Evolutionary conservation across 805 yeast genomes (phyloP), one percentile per base, ranked within the genome.

Genomic region (Kluyveromyces starmeri): DNA sequence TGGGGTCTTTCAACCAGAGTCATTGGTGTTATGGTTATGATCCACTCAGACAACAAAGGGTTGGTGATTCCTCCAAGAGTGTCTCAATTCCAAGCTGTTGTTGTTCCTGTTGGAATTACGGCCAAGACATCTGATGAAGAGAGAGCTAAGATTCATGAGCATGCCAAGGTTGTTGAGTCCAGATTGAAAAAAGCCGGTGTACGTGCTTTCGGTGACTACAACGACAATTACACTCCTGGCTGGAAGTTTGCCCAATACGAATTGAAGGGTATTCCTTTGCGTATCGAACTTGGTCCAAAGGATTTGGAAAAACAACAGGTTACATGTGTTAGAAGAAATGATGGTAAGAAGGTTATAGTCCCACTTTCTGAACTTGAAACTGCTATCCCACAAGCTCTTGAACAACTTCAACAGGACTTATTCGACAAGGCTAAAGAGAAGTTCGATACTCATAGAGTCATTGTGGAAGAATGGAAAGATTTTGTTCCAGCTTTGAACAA

Each of bases 1-100:
- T 92, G 99, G 99, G 99, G 99, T 66, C 68, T 92, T 50, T 88
- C 96, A 32, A 92, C 99, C 40, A 84, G 99, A 67, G 92, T 83
- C 46, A 88, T 92, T 59, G 99, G 99, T 72, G 99, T 94, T 48
- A 92, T 92, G 97, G 86, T 85, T 40, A 92, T 92, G 99, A 75
- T 86, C 40, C 99, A 92, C 62, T 86, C 96, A 23, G 99, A 92
- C 64, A 88, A 94, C 73, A 89, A 86, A 70, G 99, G 99, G 62
- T 71, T 92, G 50, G 97, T 92, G 31, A 71, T 94, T 50, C 99
- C 99, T 43, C 99, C 99, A 53, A 74, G 95, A 55, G 96, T 89
- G 19, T 83, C 99, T 12, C 92, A 83, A 65, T 69, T 65, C 57
- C 99, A 92, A 70, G 86, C 78, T 43, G 94, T 86, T 35, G 80